Evolutionary conservation across 148 eudicot species (phyloP), one percentile per base, ranked within the genome.

Genomic region (Rhododendron henanense): DNA sequence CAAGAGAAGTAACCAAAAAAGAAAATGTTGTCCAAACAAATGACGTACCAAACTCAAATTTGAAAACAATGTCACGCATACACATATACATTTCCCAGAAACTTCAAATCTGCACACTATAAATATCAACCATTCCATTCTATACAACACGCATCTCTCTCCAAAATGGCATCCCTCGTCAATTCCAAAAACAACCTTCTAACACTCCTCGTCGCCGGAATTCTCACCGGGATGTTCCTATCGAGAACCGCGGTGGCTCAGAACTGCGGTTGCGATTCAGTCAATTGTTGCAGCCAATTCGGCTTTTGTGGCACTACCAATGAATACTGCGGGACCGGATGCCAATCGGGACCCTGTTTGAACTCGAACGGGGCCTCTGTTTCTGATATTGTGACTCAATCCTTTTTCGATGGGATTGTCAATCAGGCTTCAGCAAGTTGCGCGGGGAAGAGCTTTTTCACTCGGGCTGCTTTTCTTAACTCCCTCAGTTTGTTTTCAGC

Each of bases 371-470:
- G 51, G 14, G 76, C 5, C 25, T 67, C 84, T 2, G 94, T 93
- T 51, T 19, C 91, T 6, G 86, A 85, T 45, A 86, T 90, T 4
- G 94, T 93, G 47, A 92, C 88, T 0, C 88, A 89, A 33, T 78
- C 84, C 0, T 94, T 94, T 84, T 94, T 94, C 33, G 88, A 93
- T 76, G 90, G 89, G 53, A 93, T 94, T 5, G 85, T 89, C 14
- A 79, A 79, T 35, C 90, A 89, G 80, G 90, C 90, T 37, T 35
- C 82, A 0, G 81, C 85, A 1, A n/a, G 83, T 78, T 93, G 95
- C 39, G 89, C 87, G 1, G 97, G 95, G 59, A 94, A 88, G 69
- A 86, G 87, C 73, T 94, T 94, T 87, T 94, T 90, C 45, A 89
- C 91, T 2, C 81, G 93, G 10, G 83, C 84, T 2, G 90, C 89